Evolutionary conservation across 179 eudicot genomes (phyloP).

Genomic region (Nepenthes alata): DNA sequence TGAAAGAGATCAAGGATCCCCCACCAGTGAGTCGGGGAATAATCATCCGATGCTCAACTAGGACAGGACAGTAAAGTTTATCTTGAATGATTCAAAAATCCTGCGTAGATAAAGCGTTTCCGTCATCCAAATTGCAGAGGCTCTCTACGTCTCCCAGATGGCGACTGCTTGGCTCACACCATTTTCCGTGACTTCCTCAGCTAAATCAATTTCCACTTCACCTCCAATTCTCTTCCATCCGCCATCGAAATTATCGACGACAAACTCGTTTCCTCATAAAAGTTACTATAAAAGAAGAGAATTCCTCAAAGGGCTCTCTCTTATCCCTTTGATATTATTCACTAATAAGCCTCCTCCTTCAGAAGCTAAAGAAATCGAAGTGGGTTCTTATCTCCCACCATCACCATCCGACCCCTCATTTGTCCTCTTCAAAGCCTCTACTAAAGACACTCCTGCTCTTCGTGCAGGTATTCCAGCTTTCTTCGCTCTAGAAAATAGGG

Average conservation of each 20-base stretch:
- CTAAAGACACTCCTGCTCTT: slow-evolving; percentile 97
- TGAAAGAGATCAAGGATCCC: too few relatives aligned
- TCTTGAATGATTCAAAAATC: too few relatives aligned
- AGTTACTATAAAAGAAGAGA: slow-evolving; percentile 42
- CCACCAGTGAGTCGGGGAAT: too few relatives aligned
- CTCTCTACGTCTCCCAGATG: slow-evolving; percentile 9
- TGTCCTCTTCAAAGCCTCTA: slow-evolving; percentile 73
- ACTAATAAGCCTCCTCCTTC: slow-evolving; percentile 18
- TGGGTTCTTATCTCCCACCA: slow-evolving; percentile 64
- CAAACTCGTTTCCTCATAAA: not conserved
- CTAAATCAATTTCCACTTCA: slow-evolving; percentile 20
- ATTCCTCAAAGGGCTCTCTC: slow-evolving; percentile 35
- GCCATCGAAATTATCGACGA: slow-evolving; percentile 10
- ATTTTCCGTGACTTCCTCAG: slow-evolving; percentile 14
- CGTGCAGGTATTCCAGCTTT: slow-evolving; percentile 54
- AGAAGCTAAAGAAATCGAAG: slow-evolving; percentile 55
- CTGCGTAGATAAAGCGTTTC: too few relatives aligned
- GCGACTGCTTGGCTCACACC: slow-evolving; percentile 33
- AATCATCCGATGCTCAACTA: too few relatives aligned
- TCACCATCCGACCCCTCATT: slow-evolving; percentile 57
- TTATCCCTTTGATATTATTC: slow-evolving; percentile 18
- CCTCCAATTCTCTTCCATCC: slow-evolving; percentile 6
- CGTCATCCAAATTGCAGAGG: too few relatives aligned
- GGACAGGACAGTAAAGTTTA: too few relatives aligned
- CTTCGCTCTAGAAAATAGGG: not conserved